Evolutionary conservation across 345 rosid species (phyloP).

Genomic region (Salix viminalis): DNA sequence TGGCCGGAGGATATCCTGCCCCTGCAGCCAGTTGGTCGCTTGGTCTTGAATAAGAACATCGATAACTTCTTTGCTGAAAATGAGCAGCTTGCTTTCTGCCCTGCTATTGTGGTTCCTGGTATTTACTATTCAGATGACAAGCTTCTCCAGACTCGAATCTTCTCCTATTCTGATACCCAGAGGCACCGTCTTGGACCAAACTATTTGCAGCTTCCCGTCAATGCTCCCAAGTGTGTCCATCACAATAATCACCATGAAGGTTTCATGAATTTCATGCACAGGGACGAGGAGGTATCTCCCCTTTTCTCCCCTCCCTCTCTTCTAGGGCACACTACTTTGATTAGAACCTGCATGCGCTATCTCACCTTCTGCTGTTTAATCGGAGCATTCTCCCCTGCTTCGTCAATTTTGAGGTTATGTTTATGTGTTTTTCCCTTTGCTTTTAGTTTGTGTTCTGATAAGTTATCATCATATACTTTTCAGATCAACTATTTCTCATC

Average conservation of each 20-base stretch:
- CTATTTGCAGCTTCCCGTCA: conserved; percentile 87
- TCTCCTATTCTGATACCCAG: conserved; percentile 90
- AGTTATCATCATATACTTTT: conserved; percentile 10
- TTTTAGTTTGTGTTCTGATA: conserved; percentile 2
- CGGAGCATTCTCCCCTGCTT: not conserved
- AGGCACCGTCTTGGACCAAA: conserved; percentile 99
- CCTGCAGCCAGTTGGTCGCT: conserved; percentile 91
- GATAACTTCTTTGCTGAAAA: conserved; percentile 94
- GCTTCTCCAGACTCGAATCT: conserved; percentile 76
- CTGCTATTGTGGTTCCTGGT: conserved; percentile 90
- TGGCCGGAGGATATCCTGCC: conserved; percentile 99
- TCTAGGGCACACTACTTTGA: not conserved
- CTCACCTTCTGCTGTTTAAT: not conserved
- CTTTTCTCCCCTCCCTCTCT: not conserved
- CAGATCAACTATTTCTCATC: conserved; percentile 97
- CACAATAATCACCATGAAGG: conserved; percentile 96
- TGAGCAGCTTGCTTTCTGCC: conserved; percentile 93
- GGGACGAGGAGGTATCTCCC: conserved; percentile 74
- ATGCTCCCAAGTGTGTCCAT: conserved; percentile 92
- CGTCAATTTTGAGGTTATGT: not conserved
- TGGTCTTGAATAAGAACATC: conserved; percentile 94
- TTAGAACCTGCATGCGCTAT: not conserved
- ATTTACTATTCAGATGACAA: conserved; percentile 84
- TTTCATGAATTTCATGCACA: conserved; percentile 86
- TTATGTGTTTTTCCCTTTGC: not conserved